Conservation (phyloP, 1,284 basidiomycete genomes). For the Ustilago hordei region DNA sequence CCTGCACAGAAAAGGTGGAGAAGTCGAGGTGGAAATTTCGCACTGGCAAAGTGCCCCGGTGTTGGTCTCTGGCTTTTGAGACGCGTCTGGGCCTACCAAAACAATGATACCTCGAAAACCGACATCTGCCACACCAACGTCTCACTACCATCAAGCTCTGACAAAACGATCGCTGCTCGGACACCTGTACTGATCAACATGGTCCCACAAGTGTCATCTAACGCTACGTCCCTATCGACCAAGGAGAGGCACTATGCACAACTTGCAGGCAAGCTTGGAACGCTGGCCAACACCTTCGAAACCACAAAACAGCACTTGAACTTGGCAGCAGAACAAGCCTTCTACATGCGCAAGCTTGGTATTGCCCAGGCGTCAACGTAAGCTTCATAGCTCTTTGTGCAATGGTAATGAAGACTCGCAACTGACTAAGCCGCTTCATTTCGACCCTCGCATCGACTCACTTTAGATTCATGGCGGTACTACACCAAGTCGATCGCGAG, state of each 20-base stretch:
- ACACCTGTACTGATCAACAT: constrained; percentile 4
- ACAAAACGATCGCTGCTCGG: neutral
- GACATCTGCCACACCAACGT: neutral
- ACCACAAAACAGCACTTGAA: constrained; percentile 45
- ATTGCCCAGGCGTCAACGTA: constrained; percentile 50
- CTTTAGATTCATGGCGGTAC: constrained; percentile 45
- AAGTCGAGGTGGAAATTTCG: neutral
- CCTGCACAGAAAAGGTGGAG: constrained; percentile 5
- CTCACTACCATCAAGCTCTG: constrained; percentile 14
- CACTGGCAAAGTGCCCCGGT: neutral
- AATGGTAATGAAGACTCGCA: neutral
- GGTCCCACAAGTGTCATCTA: constrained; percentile 30
- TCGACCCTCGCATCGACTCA: neutral
- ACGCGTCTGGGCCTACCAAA: constrained; percentile 20
- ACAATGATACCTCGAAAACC: neutral
- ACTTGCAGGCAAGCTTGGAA: constrained; percentile 41
- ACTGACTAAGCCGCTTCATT: neutral
- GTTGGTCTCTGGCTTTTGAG: constrained; percentile 22
- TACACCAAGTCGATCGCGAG: constrained; percentile 39
- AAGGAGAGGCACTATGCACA: constrained; percentile 53
- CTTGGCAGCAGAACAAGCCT: constrained; percentile 47
- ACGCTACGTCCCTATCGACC: constrained; percentile 22
- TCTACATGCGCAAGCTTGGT: constrained; percentile 54
- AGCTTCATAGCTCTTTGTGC: constrained; percentile 8
- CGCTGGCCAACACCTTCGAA: constrained; percentile 40